These are phyloP conservation scores for Chalciporus sphaerocephalus DNA, from an alignment of 768 basidiomycete species.

Conservation along the genomic window DNA sequence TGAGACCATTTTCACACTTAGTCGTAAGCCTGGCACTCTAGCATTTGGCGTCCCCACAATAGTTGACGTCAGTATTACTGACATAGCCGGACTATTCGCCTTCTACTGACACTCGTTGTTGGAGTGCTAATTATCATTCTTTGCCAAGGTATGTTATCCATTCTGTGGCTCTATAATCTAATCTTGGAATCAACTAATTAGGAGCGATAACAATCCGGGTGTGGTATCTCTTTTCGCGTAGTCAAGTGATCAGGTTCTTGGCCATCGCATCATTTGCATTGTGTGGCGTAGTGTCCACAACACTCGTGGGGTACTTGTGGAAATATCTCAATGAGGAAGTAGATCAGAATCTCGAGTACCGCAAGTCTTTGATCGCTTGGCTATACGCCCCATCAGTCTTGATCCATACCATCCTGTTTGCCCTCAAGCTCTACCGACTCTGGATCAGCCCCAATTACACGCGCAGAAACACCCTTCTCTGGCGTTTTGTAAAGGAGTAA, in stretches of 20 bases:
- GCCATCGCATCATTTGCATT: neutral
- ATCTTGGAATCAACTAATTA: neutral
- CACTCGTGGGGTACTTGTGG: neutral
- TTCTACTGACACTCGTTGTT: neutral
- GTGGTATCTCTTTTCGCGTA: constrained; percentile 17
- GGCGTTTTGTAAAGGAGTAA: constrained; percentile 19
- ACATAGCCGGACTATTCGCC: neutral
- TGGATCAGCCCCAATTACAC: neutral
- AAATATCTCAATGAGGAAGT: neutral
- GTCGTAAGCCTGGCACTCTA: constrained; percentile 4
- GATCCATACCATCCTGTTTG: constrained; percentile 15
- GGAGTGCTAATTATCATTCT: neutral
- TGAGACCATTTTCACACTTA: constrained; percentile 1
- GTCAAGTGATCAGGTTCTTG: neutral
- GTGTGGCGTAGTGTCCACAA: too few species aligned
- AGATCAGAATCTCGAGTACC: neutral
- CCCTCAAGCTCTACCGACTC: constrained; percentile 16
- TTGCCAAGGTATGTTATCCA: constrained; percentile 16
- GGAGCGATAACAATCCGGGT: constrained; percentile 15
- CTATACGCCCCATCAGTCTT: constrained; percentile 13
- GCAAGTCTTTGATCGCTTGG: neutral
- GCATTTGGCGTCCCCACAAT: too few species aligned
- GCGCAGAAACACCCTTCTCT: constrained; percentile 8
- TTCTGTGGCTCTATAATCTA: neutral
- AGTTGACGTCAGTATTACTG: neutral